Conservation (phyloP, 805 yeast species). For the Hanseniaspora nectarophila region DNA sequence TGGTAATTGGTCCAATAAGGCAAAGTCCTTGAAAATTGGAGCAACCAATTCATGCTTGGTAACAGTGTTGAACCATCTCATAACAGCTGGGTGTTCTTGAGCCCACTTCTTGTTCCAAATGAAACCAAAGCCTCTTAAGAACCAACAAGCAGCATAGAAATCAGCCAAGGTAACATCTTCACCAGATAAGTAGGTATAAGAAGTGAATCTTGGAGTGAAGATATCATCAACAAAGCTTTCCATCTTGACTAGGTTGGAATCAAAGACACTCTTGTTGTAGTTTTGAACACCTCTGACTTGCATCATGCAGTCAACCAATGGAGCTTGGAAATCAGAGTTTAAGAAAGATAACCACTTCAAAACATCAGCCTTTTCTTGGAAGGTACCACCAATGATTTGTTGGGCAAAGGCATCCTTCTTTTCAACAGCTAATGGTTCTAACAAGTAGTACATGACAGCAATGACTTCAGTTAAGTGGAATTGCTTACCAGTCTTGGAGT, state of each 20-base stretch:
- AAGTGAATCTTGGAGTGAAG: constrained; percentile 48
- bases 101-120: constrained; percentile 58
- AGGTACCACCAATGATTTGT: constrained; percentile 27
- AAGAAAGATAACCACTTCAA: constrained; percentile 66
- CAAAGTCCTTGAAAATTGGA: constrained; percentile 38
- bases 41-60: constrained; percentile 37
- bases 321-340: constrained; percentile 51
- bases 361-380: constrained; percentile 56
- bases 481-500: constrained; percentile 40
- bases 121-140: constrained; percentile 30
- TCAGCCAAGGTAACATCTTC: constrained; percentile 43
- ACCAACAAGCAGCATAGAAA: constrained; percentile 19
- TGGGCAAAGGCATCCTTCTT: constrained; percentile 29
- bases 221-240: constrained; percentile 30
- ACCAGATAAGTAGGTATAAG: constrained; percentile 62
- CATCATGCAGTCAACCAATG: constrained; percentile 25
- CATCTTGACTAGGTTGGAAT: constrained; percentile 25
- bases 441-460: constrained; percentile 47
- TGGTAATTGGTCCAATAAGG: constrained; percentile 50
- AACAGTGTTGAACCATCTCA: constrained; percentile 65
- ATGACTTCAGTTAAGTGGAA: constrained; percentile 56
- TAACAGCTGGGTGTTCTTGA: constrained; percentile 46
- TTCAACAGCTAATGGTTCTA: constrained; percentile 34
- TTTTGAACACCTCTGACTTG: constrained; percentile 43
- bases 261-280: constrained; percentile 66